phyloP scores from a whole-genome alignment of 2,329 filamentous ascomycete species.

The Ascocoryne sarcoides region DNA sequence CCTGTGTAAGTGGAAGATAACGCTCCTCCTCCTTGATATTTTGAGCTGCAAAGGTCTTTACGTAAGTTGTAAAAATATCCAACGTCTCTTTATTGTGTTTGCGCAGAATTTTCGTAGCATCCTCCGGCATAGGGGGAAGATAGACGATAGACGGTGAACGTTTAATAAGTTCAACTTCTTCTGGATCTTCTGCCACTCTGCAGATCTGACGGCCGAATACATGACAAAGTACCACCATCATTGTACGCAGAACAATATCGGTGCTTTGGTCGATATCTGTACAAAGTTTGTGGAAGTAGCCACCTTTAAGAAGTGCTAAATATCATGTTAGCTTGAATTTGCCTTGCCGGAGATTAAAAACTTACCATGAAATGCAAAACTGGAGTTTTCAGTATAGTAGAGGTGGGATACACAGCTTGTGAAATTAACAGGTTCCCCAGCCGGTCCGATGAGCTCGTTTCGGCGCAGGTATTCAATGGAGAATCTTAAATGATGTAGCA shows the following conservation, averaged over 20 bases:
- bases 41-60: conserved; percentile 58
- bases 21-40: conserved; percentile 33
- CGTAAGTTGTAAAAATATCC: conserved; percentile 58
- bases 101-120: conserved; percentile 46
- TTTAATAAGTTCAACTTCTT: conserved; percentile 40
- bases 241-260: conserved; percentile 41
- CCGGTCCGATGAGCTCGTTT: conserved; percentile 52
- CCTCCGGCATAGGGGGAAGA: conserved; percentile 52
- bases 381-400: conserved; percentile 68
- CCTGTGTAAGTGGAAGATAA: conserved; percentile 24
- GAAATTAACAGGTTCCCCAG: conserved; percentile 62
- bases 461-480: conserved; percentile 71
- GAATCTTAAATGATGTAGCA: conserved; percentile 70
- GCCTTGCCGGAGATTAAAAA: background rate
- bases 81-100: conserved; percentile 59
- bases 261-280: conserved; percentile 43
- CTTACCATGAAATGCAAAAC: conserved; percentile 62
- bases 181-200: conserved; percentile 40
- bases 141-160: conserved; percentile 55
- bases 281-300: conserved; percentile 61
- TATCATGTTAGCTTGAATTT: conserved; percentile 8
- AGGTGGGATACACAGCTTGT: conserved; percentile 61
- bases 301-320: conserved; percentile 52
- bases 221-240: conserved; percentile 63
- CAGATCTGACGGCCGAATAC: conserved; percentile 55